Conservation (phyloP, 495 filamentous ascomycete genomes). For the Aspergillus sclerotioniger region DNA sequence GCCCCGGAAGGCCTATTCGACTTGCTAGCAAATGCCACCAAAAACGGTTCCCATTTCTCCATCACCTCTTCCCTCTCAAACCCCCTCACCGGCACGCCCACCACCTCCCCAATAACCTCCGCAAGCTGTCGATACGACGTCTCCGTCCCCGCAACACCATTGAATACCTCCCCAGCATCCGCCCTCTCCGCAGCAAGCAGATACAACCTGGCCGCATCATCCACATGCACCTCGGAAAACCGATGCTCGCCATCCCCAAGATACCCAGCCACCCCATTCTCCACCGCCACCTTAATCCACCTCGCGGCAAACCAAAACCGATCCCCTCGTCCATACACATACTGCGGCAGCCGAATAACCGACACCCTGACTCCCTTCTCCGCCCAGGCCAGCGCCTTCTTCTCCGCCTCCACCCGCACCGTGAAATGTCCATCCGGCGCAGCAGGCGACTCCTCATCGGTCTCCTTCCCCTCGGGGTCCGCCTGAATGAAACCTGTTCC, state of each 20-base stretch:
- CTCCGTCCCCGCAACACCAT: constrained; percentile 40
- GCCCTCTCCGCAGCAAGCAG: constrained; percentile 45
- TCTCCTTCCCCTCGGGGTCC: constrained; percentile 26
- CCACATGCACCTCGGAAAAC: constrained; percentile 40
- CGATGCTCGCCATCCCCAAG: constrained; percentile 41
- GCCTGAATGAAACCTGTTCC: constrained; percentile 35
- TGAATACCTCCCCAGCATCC: constrained; percentile 34
- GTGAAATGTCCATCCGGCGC: constrained; percentile 11
- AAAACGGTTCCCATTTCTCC: constrained; percentile 32
- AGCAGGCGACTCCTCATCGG: constrained; percentile 31
- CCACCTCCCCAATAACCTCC: constrained; percentile 30
- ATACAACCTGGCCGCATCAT: constrained; percentile 41
- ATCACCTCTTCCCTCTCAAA: constrained; percentile 30
- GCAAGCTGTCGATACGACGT: constrained; percentile 41
- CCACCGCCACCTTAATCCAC: constrained; percentile 30
- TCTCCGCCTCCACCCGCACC: constrained; percentile 33
- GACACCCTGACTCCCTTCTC: constrained; percentile 32
- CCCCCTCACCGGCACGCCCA: constrained; percentile 29
- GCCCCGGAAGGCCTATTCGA: constrained; percentile 40
- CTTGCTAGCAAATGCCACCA: constrained; percentile 18
- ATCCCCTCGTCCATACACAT: constrained; percentile 39
- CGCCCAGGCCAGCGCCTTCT: constrained; percentile 23
- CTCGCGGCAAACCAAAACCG: constrained; percentile 30
- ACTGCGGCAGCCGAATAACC: constrained; percentile 42
- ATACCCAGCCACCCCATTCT: constrained; percentile 38